Percentiles rank a stretch among this genome's conserved stretches.
These are phyloP conservation scores for Nissolia schottii DNA, from an alignment of 306 rosid species.

Conservation along the genomic window DNA sequence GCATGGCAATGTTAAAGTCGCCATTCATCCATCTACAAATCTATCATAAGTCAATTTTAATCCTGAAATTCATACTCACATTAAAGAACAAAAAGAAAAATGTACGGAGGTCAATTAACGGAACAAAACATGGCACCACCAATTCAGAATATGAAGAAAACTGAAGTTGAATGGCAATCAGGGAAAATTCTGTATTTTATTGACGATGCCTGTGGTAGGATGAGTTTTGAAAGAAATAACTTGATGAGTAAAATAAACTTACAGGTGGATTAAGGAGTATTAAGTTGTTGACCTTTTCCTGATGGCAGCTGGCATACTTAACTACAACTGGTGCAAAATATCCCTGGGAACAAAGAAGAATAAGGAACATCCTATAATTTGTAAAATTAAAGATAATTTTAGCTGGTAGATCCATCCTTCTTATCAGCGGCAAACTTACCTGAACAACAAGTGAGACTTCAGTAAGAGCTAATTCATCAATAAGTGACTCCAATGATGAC, in stretches of 20 bases:
- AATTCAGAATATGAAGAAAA: constrained; percentile 1
- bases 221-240: background rate
- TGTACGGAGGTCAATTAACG: background rate
- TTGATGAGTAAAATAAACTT: constrained; percentile 24
- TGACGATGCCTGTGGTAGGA: background rate
- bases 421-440: constrained; percentile 29
- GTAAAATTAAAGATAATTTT: background rate
- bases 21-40: background rate
- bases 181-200: background rate
- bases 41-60: background rate
- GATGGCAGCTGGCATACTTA: constrained; percentile 62
- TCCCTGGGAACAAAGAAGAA: constrained; percentile 52
- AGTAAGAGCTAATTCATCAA: constrained; percentile 43
- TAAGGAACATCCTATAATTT: constrained; percentile 3
- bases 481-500: constrained; percentile 66
- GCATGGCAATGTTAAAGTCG: background rate
- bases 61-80: background rate
- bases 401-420: background rate
- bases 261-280: constrained; percentile 87
- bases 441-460: constrained; percentile 85
- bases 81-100: background rate
- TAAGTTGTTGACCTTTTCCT: constrained; percentile 60
- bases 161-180: background rate
- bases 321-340: constrained; percentile 78
- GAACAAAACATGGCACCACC: background rate